Evolutionary conservation across 345 rosid genomes (phyloP), one percentile per base, ranked within the genome.

Genomic region (Eucalyptus regnans): DNA sequence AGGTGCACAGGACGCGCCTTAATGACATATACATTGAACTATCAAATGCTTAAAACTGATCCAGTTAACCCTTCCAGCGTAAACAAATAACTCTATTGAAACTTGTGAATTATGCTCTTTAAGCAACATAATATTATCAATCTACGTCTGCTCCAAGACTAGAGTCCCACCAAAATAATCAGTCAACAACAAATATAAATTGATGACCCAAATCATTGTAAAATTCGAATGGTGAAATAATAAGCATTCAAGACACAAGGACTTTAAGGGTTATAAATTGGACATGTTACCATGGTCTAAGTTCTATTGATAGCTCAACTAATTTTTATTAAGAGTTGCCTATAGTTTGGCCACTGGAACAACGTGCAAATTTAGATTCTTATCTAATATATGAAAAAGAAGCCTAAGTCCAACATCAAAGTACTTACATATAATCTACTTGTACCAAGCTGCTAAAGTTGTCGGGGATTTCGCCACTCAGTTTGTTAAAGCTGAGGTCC

Each of bases 401-500:
- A 66, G 79, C 11, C 12, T 31, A 15, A 1, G 22, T 31, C 6
- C 79, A 31, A 6, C 41, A 66, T 66, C 43, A 16, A 66, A 66
- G 12, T 66, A 66, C 60, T 9, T 22, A 22, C 60, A 56, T 22
- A 56, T 8, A 56, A 22, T 60, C 15, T 11, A 58, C 66, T 10
- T 3, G 6, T 5, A 0, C 68, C 29, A 89, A 68, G 79, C 66
- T 48, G 14, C 18, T 12, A 41, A 11, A 89, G 88, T 58, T 46
- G 86, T 8, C 25, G 8, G 93, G 94, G 86, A 92, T 89, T 50
- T 17, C 68, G 81, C 93, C 94, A 43, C 87, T 92, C 33, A 91
- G 64, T 87, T 92, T 91, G 89, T 93, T 93, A 81, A 92, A 92
- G 89, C 95, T 92, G 88, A 93, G 91, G 71, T 93, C 95, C 76